These are phyloP conservation scores for Calendula officinalis DNA, from an alignment of 129 eudicot genomes.

Conservation along the genomic window DNA sequence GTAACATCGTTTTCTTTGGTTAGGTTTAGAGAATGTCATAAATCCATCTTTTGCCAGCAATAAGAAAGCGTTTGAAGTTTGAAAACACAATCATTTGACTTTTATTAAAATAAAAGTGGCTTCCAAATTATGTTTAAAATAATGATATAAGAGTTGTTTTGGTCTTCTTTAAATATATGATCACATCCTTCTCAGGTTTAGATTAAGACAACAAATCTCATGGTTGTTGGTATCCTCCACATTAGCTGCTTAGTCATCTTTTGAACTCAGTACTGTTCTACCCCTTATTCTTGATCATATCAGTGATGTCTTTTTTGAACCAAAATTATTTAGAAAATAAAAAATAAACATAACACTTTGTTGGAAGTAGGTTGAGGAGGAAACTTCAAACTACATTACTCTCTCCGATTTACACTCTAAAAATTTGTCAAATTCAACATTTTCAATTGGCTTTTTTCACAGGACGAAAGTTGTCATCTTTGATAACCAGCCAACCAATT, in stretches of 20 bases:
- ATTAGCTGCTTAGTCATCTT: slow-evolving; percentile 15
- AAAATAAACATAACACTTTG: too few relatives aligned
- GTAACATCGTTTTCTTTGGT: slow-evolving; percentile 30
- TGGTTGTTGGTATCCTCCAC: slow-evolving; percentile 24
- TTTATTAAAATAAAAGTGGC: slow-evolving; percentile 11
- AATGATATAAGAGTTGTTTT: slow-evolving; percentile 14
- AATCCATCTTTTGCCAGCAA: slow-evolving; percentile 33
- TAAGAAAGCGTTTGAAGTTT: slow-evolving; percentile 14
- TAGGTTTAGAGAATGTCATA: slow-evolving; percentile 34
- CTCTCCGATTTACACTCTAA: too few relatives aligned
- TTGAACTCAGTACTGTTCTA: neutral
- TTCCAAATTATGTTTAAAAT: slow-evolving; percentile 6
- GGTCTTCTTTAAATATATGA: slow-evolving; percentile 2
- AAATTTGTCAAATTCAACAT: too few relatives aligned
- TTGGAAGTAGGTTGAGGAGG: too few relatives aligned
- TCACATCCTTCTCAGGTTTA: neutral
- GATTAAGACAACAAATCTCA: slow-evolving; percentile 26
- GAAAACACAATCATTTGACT: slow-evolving; percentile 16
- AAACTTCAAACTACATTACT: too few relatives aligned
- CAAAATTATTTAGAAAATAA: too few relatives aligned
- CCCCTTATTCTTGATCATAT: too few relatives aligned
- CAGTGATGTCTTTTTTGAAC: too few relatives aligned
- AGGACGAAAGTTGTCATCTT: too few relatives aligned
- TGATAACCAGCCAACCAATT: too few relatives aligned
- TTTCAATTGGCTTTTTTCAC: too few relatives aligned